Evolutionary conservation across 306 rosid genomes (phyloP), one percentile per base, ranked within the genome.

Genomic region (Crataegus laevigata): DNA sequence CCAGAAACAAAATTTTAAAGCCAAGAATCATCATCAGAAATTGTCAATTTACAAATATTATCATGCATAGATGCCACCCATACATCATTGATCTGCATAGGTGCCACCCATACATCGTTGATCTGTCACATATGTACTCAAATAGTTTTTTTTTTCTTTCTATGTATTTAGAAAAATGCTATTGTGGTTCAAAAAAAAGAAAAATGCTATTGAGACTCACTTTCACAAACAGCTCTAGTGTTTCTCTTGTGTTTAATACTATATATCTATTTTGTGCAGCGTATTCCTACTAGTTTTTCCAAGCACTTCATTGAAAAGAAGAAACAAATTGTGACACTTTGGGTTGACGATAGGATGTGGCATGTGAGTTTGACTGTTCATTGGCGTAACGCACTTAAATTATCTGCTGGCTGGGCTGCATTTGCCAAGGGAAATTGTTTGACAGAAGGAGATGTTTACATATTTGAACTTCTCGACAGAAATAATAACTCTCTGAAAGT

Each of bases 261-360:
- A 7, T 1, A 2, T n/a, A 52, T 52, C 22, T 52, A 52, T 66
- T 34, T 32, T 52, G 17, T 75, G n/a, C 42, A 75, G 79, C 22
- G 1, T 66, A 18, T 36, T 4, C 61, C 62, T 9, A 12, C 32
- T 68, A 14, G 22, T 12, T 77, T 59, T 15, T 28, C 15, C 26
- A 59, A 5, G 45, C 13, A 8, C 58, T 69, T 8, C 54, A 19
- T 42, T 12, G 22, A 58, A 8, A 40, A 22, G 26, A 42, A 59
- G 69, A 18, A 52, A 42, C 80, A 77, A 28, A 68, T 25, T 34
- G 59, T 57, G 69, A 68, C 28, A 3, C 69, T 77, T 77, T 11
- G 25, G 34, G 60, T 58, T 21, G 50, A 66, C 21, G 74, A 68
- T 12, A 68, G 60, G 11, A 26, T 34, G 5, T 77, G 80, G 75